Conservation (phyloP, 140 eudicot species). For the Oenanthe javanica region DNA sequence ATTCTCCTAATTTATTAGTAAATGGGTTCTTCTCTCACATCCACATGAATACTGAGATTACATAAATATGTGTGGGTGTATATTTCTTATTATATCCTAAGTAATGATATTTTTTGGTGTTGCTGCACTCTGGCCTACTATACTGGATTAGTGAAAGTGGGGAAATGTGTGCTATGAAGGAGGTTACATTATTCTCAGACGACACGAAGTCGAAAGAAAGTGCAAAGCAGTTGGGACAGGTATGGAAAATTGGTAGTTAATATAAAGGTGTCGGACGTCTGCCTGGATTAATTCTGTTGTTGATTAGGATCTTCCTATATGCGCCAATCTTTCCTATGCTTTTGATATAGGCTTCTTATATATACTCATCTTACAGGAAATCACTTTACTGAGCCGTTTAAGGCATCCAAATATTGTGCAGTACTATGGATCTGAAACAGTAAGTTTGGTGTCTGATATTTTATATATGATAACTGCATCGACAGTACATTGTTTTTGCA, state of each 20-base stretch:
- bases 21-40: background rate
- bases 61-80: background rate
- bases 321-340: background rate
- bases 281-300: slow-evolving; percentile 8
- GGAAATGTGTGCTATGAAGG: slow-evolving; percentile 99
- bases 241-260: slow-evolving; percentile 23
- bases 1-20: background rate
- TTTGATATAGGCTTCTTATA: background rate
- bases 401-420: slow-evolving; percentile 93
- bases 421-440: slow-evolving; percentile 85
- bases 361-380: slow-evolving; percentile 49
- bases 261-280: background rate
- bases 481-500: background rate
- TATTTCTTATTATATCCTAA: background rate
- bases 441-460: slow-evolving; percentile 29
- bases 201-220: slow-evolving; percentile 94
- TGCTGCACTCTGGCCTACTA: slow-evolving; percentile 13
- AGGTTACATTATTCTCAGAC: slow-evolving; percentile 80
- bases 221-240: slow-evolving; percentile 86
- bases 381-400: slow-evolving; percentile 75
- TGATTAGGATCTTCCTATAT: background rate
- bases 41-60: background rate
- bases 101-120: slow-evolving; percentile 10
- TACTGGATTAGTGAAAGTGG: slow-evolving; percentile 72
- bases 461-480: background rate